A percentile compares a stretch with the other conserved stretches of the same genome.
Evolutionary conservation across 208 protist species (phyloP).

Genomic region (Acanthamoeba divionensis): DNA sequence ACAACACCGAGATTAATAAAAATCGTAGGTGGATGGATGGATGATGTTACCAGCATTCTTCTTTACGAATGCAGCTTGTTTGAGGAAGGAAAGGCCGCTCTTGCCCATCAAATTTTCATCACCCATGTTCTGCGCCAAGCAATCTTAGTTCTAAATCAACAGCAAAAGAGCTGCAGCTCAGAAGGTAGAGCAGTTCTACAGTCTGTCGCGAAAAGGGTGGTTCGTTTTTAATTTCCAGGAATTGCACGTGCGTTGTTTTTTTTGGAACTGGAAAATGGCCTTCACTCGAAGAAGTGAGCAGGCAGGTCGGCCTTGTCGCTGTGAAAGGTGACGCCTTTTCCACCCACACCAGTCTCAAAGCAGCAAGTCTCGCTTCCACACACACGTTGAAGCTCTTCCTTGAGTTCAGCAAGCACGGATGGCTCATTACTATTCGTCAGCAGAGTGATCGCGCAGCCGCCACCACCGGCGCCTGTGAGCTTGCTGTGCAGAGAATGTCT

Average conservation of each 20-base stretch:
- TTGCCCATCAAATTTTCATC: not conserved
- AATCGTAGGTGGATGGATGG: not conserved
- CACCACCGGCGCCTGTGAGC: conserved; percentile 30
- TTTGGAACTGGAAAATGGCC: not conserved
- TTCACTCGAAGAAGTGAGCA: not conserved
- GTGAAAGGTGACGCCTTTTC: conserved; percentile 15
- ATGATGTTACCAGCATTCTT: not conserved
- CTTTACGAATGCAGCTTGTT: not conserved
- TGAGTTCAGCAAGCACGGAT: not conserved
- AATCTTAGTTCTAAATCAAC: too few relatives aligned
- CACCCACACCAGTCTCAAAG: conserved; percentile 16
- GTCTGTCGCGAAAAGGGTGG: too few relatives aligned
- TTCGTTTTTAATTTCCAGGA: too few relatives aligned
- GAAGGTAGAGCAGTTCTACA: too few relatives aligned
- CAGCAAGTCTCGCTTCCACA: not conserved
- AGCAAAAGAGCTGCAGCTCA: too few relatives aligned
- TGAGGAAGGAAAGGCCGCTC: not conserved
- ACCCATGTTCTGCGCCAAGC: too few relatives aligned
- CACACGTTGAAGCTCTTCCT: not conserved
- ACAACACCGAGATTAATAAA: not conserved
- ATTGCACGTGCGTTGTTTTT: not conserved
- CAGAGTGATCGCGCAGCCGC: conserved; percentile 43
- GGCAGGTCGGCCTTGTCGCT: not conserved
- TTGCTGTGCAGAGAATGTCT: conserved; percentile 22
- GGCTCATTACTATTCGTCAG: not conserved